Conservation (phyloP, 257 asterid species). For the Leonotis leonurus region DNA sequence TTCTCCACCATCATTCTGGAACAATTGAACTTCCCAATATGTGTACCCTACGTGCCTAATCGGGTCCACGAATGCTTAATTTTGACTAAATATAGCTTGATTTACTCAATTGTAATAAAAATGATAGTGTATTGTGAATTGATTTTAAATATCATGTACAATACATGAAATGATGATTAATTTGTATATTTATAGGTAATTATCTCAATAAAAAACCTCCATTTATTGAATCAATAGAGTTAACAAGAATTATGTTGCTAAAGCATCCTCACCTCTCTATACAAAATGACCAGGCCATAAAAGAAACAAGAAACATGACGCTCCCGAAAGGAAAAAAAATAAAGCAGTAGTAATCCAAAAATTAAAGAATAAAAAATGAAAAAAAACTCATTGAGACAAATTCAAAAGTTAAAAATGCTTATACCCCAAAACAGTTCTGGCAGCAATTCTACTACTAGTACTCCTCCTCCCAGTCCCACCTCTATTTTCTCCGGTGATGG, state of each 20-base stretch:
- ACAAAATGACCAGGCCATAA: not conserved
- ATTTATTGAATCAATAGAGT: too few relatives aligned
- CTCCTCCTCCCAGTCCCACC: conserved; percentile 31
- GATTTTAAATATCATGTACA: too few relatives aligned
- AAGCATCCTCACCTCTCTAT: not conserved
- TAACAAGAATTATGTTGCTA: not conserved
- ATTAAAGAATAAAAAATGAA: conserved; percentile 10
- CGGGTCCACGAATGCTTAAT: too few relatives aligned
- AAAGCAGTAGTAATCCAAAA: not conserved
- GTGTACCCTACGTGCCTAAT: too few relatives aligned
- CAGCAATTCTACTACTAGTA: conserved; percentile 19
- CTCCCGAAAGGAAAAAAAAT: not conserved
- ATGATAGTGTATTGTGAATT: too few relatives aligned
- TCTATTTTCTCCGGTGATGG: conserved; percentile 40
- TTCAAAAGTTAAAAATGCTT: conserved; percentile 40
- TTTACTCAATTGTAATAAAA: too few relatives aligned
- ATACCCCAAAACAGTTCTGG: conserved; percentile 41
- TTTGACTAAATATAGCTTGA: too few relatives aligned
- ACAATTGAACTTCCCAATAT: too few relatives aligned
- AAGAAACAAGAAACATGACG: not conserved
- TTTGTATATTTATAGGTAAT: too few relatives aligned
- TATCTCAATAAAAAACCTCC: not conserved
- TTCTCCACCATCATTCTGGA: too few relatives aligned
- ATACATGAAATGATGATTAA: too few relatives aligned
- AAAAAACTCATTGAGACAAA: not conserved